Base-by-base conservation (phyloP, 2,329 filamentous ascomycete species). In the Penicillium nordicum region DNA sequence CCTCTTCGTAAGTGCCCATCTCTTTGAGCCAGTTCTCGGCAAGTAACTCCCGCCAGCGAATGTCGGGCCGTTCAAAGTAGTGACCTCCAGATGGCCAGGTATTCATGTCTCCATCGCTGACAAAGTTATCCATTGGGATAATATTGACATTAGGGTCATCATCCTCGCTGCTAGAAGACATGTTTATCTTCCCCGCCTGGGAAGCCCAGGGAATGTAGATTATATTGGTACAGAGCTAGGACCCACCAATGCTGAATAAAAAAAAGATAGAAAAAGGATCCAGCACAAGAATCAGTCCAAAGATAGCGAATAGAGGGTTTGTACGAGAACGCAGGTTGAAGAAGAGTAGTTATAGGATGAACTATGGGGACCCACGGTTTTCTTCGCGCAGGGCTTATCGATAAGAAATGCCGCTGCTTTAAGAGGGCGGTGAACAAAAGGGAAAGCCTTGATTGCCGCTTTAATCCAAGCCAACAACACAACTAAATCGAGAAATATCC, bases 21-120 rank as follows among this genome's bases (percentile, higher is more conserved):
- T 74, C 65, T 45, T 76, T 62, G 67, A 82, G 74, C 82, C 82
- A 84, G 45, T 74, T 67, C 11, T 65, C 68, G 0, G 72, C 82
- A 8, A 84, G 65, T 50, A 78, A 79, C 29, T 76, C 72, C 0
- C 81, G 71, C 63, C 83, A 83, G 1, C 72, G 58, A 1, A 63
- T 70, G 18, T 80, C 77, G 44, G 79, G 69, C 1, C 55, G 37
- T 55, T 59, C 16, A 12, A 3, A 8, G 16, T 57, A 53, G 5
- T 66, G 57, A 18, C 64, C 61, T 11, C 58, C 67, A 4, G 77
- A 34, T 4, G 32, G 78, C 74, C 75, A 79, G 3, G 63, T 63
- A 3, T 57, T 53, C 32, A 57, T 45, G 5, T 70, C 63, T 0
- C 77, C 77, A 69, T 79, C 77, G 47, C 70, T 77, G 44, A 72